Base-by-base conservation (phyloP, 2,329 filamentous ascomycete genomes). In the Fusarium brevicatenulatum region DNA sequence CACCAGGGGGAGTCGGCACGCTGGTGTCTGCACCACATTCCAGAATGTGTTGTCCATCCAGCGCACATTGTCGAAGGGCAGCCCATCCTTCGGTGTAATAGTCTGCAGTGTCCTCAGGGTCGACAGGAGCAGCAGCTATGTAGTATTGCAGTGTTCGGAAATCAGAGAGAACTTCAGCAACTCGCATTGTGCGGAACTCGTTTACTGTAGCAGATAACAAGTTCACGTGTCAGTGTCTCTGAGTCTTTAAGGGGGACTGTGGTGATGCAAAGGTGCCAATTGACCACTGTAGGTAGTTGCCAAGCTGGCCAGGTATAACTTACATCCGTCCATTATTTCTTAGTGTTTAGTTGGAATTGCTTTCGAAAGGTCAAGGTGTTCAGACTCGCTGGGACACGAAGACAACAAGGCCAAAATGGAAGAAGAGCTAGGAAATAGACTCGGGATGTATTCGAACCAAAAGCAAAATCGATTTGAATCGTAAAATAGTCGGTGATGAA, bases 51-150 rank as follows among this genome's bases (percentile, higher is more conserved):
- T 90, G 89, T 11, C 90, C 90, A 75, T 91, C 90, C 46, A 90
- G 77, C 56, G 86, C 83, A 81, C 89, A 91, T 81, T 92, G 90
- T 46, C 90, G 86, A 57, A 92, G 82, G 21, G 86, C 86, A 9
- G 87, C 85, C 89, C 89, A 92, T 28, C 90, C 90, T 71, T 91
- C 89, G 18, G 89, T 90, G 80, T 89, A 88, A 77, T 90, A 90
- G 77, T 91, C 90, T 59, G 88, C 86, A 64, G 83, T 81, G 80
- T 89, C 81, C 7, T 81, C 76, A 12, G 90, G 88, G n/a, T 89
- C 85, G 60, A 84, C 84, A 18, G 88, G 87, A 12, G 84, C 87
- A 15, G 85, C 85, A 39, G 89, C 87, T 77, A 92, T 91, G 78
- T 87, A 88, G 80, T 88, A 89, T 78, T 91, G 90, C 32, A 91